Conservation (phyloP, 2,329 filamentous ascomycete genomes). For the Colletotrichum lini region DNA sequence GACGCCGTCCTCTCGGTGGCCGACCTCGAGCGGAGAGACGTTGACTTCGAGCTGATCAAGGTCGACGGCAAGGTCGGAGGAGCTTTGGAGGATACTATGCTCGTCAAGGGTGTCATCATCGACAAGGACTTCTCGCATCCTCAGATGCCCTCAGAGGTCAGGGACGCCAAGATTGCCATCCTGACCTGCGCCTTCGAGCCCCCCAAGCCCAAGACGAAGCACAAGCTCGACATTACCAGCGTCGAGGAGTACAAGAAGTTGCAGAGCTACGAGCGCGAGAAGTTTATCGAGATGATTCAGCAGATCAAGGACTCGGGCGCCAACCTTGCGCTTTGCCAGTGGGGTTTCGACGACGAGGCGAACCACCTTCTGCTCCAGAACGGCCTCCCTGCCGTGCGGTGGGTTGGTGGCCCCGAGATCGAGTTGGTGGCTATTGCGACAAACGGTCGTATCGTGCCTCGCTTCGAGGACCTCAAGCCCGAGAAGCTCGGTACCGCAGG, state of each 20-base stretch:
- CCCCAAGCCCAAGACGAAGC: slow-evolving; percentile 99
- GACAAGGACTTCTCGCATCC: slow-evolving; percentile 99
- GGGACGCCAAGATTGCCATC: slow-evolving; percentile 96
- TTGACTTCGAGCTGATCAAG: slow-evolving; percentile 99
- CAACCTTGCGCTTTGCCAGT: slow-evolving; percentile 98
- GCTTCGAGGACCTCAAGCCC: slow-evolving; percentile 92
- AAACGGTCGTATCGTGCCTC: slow-evolving; percentile 96
- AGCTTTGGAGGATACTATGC: slow-evolving; percentile 89
- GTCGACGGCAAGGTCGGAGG: slow-evolving; percentile 99
- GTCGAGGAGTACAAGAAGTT: slow-evolving; percentile 99
- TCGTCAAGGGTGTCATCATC: slow-evolving; percentile 98
- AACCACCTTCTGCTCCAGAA: slow-evolving; percentile 98
- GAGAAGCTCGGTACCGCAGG: slow-evolving; percentile 94
- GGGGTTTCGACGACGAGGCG: slow-evolving; percentile 99
- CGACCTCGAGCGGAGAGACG: slow-evolving; percentile 94
- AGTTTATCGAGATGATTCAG: slow-evolving; percentile 98
- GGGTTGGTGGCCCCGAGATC: slow-evolving; percentile 98
- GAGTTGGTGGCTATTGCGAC: slow-evolving; percentile 99
- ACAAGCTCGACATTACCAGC: slow-evolving; percentile 96
- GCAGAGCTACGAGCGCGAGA: slow-evolving; percentile 94
- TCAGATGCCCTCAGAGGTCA: slow-evolving; percentile 97
- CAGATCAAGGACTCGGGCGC: slow-evolving; percentile 98
- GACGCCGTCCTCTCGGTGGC: slow-evolving; percentile 97
- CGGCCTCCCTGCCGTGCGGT: slow-evolving; percentile 93
- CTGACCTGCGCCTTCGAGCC: slow-evolving; percentile 98